Evolutionary conservation across 805 yeast genomes (phyloP).

Genomic region (Saccharomycopsis synnaedendra): DNA sequence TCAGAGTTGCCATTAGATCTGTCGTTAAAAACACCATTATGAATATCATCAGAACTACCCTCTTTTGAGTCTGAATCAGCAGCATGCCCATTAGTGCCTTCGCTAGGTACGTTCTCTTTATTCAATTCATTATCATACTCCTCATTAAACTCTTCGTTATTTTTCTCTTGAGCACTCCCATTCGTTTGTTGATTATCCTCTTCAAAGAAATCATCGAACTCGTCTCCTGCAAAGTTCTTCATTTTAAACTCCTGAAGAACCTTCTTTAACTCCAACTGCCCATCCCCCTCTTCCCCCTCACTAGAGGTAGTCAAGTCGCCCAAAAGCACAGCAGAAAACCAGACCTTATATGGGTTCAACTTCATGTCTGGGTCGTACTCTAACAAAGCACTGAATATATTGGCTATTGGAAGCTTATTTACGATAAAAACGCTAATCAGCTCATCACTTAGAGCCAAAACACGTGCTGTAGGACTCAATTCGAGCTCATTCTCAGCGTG

Average conservation of each 20-base stretch:
- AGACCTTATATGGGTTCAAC: slow-evolving; percentile 75
- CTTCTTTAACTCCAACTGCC: neutral
- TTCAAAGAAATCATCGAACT: slow-evolving; percentile 7
- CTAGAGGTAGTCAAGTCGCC: slow-evolving; percentile 29
- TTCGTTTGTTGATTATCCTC: neutral
- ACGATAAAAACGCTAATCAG: neutral
- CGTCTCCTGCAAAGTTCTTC: slow-evolving; percentile 1
- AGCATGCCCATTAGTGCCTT: no score
- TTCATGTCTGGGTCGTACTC: slow-evolving; percentile 65
- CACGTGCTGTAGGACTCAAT: slow-evolving; percentile 2
- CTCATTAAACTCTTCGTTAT: neutral
- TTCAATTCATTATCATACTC: no score
- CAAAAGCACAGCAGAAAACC: slow-evolving; percentile 70
- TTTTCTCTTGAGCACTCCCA: neutral
- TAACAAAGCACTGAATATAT: slow-evolving; percentile 58
- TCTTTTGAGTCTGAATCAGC: no score
- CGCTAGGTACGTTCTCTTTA: no score
- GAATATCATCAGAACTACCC: no score
- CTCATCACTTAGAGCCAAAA: neutral
- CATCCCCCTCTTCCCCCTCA: neutral
- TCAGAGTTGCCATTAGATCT: no score
- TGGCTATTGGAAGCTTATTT: slow-evolving; percentile 30
- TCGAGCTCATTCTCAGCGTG: neutral
- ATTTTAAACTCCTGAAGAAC: neutral
- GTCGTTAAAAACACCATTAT: no score